phyloP scores from a whole-genome alignment of 1,284 basidiomycete species.

The Meripilus lineatus region DNA sequence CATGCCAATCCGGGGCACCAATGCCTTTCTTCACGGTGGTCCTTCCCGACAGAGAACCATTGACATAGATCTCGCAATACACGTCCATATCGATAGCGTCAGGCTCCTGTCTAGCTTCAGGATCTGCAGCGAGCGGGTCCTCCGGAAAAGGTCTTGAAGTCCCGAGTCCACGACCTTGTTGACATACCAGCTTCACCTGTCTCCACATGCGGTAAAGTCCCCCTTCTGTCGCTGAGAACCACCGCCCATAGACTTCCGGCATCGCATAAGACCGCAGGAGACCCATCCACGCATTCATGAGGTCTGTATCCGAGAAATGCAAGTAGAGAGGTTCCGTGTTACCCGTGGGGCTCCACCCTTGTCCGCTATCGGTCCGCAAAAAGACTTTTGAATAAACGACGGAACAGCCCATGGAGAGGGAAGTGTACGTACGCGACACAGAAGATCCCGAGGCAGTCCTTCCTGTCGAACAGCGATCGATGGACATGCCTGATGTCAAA shows the following conservation, averaged over 20 bases:
- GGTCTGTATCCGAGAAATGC: conserved; percentile 55
- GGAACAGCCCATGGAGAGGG: background rate
- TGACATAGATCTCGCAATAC: conserved; percentile 66
- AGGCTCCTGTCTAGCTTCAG: conserved; percentile 27
- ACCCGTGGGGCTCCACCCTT: conserved; percentile 52
- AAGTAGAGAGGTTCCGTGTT: conserved; percentile 67
- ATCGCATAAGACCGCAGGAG: conserved; percentile 72
- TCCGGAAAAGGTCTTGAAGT: conserved; percentile 23
- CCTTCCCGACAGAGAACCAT: conserved; percentile 58
- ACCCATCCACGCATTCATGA: conserved; percentile 65
- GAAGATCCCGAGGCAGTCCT: conserved; percentile 67
- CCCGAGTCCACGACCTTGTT: conserved; percentile 68
- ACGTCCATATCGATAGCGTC: conserved; percentile 62
- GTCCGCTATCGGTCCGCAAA: conserved; percentile 36
- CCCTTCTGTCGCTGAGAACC: conserved; percentile 52
- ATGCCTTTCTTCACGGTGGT: conserved; percentile 68
- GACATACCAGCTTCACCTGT: conserved; percentile 64
- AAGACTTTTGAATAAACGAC: background rate
- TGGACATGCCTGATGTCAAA: conserved; percentile 71
- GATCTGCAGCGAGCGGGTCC: conserved; percentile 13
- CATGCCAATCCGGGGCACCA: conserved; percentile 71
- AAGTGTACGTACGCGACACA: conserved; percentile 43
- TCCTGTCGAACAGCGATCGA: conserved; percentile 64
- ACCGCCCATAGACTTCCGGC: conserved; percentile 70
- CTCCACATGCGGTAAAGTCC: conserved; percentile 83